Conservation (phyloP, 225 moss, liverwort and hornwort genomes). For the Bryoerythrophyllum caledonicum region DNA sequence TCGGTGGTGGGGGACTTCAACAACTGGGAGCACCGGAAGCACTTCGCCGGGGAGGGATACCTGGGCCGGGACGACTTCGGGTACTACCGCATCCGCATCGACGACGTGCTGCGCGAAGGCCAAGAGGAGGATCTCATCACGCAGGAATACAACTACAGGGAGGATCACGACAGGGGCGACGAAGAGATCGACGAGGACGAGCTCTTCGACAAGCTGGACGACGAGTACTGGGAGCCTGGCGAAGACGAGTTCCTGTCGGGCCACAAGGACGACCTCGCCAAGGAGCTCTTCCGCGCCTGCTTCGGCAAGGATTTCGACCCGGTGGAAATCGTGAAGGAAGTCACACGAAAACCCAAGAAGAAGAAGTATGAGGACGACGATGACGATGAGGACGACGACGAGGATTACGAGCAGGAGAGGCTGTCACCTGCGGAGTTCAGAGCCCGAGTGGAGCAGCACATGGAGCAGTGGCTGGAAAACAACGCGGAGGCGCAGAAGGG, state of each 20-base stretch:
- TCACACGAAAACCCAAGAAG: slow-evolving; percentile 28
- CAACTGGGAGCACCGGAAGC: slow-evolving; percentile 81
- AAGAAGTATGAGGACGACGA: slow-evolving; percentile 20
- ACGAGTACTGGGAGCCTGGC: slow-evolving; percentile 94
- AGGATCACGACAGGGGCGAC: slow-evolving; percentile 79
- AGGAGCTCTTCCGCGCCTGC: slow-evolving; percentile 61
- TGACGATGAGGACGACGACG: slow-evolving; percentile 34
- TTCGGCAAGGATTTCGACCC: slow-evolving; percentile 59
- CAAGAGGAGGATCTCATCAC: slow-evolving; percentile 54
- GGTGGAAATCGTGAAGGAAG: slow-evolving; percentile 37
- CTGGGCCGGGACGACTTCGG: slow-evolving; percentile 85
- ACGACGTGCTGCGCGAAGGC: slow-evolving; percentile 79
- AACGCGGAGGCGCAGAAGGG: slow-evolving; percentile 41
- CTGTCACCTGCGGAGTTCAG: slow-evolving; percentile 42
- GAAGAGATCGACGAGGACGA: slow-evolving; percentile 63
- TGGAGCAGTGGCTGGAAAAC: slow-evolving; percentile 57
- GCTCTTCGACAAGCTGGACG: slow-evolving; percentile 66
- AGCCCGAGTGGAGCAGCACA: slow-evolving; percentile 53
- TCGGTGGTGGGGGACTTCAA: slow-evolving; percentile 95
- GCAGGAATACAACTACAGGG: slow-evolving; percentile 84
- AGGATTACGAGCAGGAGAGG: slow-evolving; percentile 12
- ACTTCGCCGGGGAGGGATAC: slow-evolving; percentile 70
- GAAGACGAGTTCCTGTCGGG: slow-evolving; percentile 75
- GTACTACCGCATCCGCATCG: slow-evolving; percentile 78
- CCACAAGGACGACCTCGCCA: slow-evolving; percentile 48